Base-by-base conservation (phyloP, 2,329 filamentous ascomycete genomes). In the Raffaelea deltoideospora region DNA sequence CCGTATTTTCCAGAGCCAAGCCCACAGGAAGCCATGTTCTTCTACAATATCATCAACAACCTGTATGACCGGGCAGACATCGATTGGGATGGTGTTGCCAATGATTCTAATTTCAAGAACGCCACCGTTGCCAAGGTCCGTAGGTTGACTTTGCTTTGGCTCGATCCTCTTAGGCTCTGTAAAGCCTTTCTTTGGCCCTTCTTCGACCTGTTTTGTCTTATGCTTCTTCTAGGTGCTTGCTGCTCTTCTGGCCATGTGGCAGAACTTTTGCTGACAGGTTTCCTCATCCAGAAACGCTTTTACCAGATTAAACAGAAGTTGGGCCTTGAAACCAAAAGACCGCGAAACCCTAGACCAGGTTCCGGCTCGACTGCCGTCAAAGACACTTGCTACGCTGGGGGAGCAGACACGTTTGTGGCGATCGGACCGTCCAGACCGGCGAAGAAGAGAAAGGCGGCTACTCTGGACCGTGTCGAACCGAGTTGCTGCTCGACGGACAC, bases 271-370 rank as follows among this genome's bases (percentile, higher is more conserved):
- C n/a, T n/a, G n/a, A n/a, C n/a, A n/a, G n/a, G n/a, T n/a, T 31
- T 28, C 3, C 8, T n/a, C 27, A 18, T 8, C 7, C 20, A 42
- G 35, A 24, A 28, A 39, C 63, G 67, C 32, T 71, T 63, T 39
- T 57, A 61, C 4, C 64, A 70, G 41, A 59, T 70, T 41, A 68
- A 63, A 49, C 53, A 55, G 32, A 65, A 67, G 50, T 52, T 63
- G 1, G 58, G 58, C 3, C 53, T 64, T 29, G 40, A 52, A 55
- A 5, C 32, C 37, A 23, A 31, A n/a, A n/a, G n/a, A n/a, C n/a
- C n/a, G n/a, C n/a, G n/a, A n/a, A n/a, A n/a, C n/a, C n/a, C n/a
- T n/a, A n/a, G n/a, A n/a, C n/a, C n/a, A n/a, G n/a, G n/a, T n/a
- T n/a, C n/a, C n/a, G n/a, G n/a, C n/a, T n/a, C n/a, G n/a, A n/a